Conservation (phyloP, 78 protist genomes). For the slime mould (Dictyostelium discoideum) region DNA sequence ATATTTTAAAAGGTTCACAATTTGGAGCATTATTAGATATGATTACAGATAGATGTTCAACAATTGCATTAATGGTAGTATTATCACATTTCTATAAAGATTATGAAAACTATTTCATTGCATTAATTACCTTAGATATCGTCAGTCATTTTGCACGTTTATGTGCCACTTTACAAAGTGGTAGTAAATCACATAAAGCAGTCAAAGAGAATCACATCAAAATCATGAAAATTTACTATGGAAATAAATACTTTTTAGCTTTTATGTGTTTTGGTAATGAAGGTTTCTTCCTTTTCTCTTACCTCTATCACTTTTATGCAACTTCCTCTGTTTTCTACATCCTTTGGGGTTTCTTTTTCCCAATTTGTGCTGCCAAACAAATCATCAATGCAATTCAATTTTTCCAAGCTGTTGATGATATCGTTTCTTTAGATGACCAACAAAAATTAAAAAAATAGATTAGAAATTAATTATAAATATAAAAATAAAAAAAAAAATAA, state of each 20-base stretch:
- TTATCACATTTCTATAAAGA: conserved; percentile 75
- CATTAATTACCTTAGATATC: conserved; percentile 85
- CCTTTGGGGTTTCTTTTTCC: conserved; percentile 57
- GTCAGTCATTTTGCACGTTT: conserved; percentile 85
- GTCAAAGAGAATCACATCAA: conserved; percentile 39
- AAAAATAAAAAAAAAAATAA: not conserved
- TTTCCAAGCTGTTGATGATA: conserved; percentile 55
- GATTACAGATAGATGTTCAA: conserved; percentile 92
- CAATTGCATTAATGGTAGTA: conserved; percentile 82
- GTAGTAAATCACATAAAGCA: conserved; percentile 70
- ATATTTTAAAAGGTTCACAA: conserved; percentile 60
- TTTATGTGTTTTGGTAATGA: conserved; percentile 83
- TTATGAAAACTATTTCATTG: conserved; percentile 11
- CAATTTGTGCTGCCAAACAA: conserved; percentile 56
- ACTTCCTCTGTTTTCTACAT: not conserved
- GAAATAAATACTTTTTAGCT: conserved; percentile 74
- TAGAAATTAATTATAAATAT: not conserved
- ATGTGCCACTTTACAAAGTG: conserved; percentile 56
- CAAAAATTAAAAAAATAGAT: conserved; percentile 3
- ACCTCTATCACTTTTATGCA: conserved; percentile 58
- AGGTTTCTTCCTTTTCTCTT: conserved; percentile 74
- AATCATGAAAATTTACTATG: conserved; percentile 58
- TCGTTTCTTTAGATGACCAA: conserved; percentile 43
- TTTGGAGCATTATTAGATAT: conserved; percentile 94
- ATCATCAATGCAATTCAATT: conserved; percentile 56